Base-by-base conservation (phyloP, 2,329 filamentous ascomycete species). In the Paecilomyces niveus region DNA sequence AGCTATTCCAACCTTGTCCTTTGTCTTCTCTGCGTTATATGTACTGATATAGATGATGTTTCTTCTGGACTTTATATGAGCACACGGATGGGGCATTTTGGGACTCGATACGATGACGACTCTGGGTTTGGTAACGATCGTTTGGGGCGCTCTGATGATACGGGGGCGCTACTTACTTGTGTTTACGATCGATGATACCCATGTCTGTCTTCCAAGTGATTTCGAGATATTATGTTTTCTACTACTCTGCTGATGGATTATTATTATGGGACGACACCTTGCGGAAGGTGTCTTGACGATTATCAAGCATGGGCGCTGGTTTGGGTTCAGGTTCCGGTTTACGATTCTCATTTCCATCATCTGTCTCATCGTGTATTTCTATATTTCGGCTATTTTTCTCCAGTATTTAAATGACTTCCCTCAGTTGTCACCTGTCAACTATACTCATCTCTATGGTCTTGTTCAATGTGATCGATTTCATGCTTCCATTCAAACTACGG, bases 161-260 rank as follows among this genome's bases (percentile, higher is more conserved):
- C 52, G 39, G 57, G 53, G 66, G 65, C 62, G 63, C 62, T 65
- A 64, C 63, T 64, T 66, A 67, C 65, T 58, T 50, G 59, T 61
- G 52, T 63, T 61, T 55, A 62, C 64, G 60, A 65, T 67, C 61
- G 63, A 64, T 68, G 69, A 72, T 71, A 72, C 70, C 70, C 69
- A 62, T 62, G 64, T 60, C 61, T 62, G 45, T 56, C 15, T 31
- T 56, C 59, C 58, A 21, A 35, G 50, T 57, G 11, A 13, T 59
- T 55, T 33, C 18, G 49, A 32, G 58, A 32, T 49, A 32, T 49
- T 45, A 21, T 45, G 39, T 21, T 45, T 45, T 45, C 15, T 39
- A 9, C 4, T 45, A n/a, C n/a, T n/a, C 39, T 8, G n/a, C n/a
- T 8, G 39, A 45, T 18, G 39, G 39, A 18, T 45, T 45, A 45